Conservation (phyloP, 1,139 yeast species). For the Pneumocystis sp. region DNA sequence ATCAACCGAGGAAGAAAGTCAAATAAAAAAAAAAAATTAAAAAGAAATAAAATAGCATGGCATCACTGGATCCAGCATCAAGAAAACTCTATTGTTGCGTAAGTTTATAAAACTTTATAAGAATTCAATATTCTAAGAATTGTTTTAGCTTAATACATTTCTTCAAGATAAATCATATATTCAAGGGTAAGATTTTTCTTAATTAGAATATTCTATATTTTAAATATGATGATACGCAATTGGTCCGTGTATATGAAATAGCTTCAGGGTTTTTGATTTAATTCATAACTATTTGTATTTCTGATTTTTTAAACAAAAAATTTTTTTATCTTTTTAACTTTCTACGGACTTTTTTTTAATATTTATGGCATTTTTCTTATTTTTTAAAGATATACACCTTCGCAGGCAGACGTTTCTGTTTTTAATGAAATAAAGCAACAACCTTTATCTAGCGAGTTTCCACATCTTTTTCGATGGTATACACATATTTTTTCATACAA, state of each 20-base stretch:
- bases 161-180: slow-evolving; percentile 34
- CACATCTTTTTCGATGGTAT: slow-evolving; percentile 95
- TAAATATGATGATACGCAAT: slow-evolving; percentile 44
- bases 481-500: slow-evolving; percentile 91
- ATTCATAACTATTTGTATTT: slow-evolving; percentile 27
- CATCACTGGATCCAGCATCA: not conserved
- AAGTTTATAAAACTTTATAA: not conserved
- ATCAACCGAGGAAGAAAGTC: not conserved
- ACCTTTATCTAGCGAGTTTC: slow-evolving; percentile 49
- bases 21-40: not conserved
- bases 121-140: not conserved
- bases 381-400: slow-evolving; percentile 49
- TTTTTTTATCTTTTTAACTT: not conserved
- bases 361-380: not conserved
- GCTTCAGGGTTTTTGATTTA: slow-evolving; percentile 79
- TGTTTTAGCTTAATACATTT: slow-evolving; percentile 10
- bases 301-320: slow-evolving; percentile 6
- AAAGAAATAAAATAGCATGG: not conserved
- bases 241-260: slow-evolving; percentile 94
- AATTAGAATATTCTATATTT: slow-evolving; percentile 4
- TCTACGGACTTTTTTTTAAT: not conserved
- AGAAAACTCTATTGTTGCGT: not conserved
- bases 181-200: slow-evolving; percentile 56
- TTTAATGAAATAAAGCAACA: slow-evolving; percentile 75
- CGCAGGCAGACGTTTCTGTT: slow-evolving; percentile 90